phyloP scores from a whole-genome alignment of 1,139 yeast species.

The Kodamaea fungicola region DNA sequence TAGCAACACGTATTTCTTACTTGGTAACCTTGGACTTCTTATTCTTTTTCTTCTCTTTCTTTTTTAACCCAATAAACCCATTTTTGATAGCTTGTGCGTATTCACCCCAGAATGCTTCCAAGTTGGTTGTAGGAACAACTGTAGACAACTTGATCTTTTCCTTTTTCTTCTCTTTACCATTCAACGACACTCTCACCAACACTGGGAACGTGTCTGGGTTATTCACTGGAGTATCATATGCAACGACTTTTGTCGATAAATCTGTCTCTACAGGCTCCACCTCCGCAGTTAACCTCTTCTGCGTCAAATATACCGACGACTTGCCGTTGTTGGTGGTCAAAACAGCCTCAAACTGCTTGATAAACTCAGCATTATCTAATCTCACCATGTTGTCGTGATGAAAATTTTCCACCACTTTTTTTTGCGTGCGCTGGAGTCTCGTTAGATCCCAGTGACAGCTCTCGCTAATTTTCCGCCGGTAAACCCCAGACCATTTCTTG shows the following conservation, averaged over 20 bases:
- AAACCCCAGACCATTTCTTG: too few relatives aligned
- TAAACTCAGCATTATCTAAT: constrained; percentile 37
- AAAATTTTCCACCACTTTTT: constrained; percentile 1
- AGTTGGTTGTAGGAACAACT: constrained; percentile 51
- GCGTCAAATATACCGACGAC: constrained; percentile 42
- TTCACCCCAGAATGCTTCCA: constrained; percentile 68
- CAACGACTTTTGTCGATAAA: constrained; percentile 37
- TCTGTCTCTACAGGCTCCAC: constrained; percentile 17
- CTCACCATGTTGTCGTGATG: constrained; percentile 26
- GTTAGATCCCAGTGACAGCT: too few relatives aligned
- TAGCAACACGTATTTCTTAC: constrained; percentile 4
- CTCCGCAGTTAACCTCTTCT: constrained; percentile 35
- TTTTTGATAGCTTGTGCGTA: constrained; percentile 62
- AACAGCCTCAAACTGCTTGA: constrained; percentile 26
- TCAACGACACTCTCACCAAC: constrained; percentile 52
- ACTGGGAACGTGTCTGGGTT: constrained; percentile 39
- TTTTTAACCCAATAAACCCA: constrained; percentile 58
- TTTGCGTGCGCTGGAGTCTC: neutral
- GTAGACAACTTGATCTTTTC: constrained; percentile 60
- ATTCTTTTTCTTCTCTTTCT: constrained; percentile 62
- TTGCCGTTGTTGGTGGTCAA: constrained; percentile 34
- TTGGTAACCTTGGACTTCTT: constrained; percentile 36
- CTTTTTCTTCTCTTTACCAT: constrained; percentile 40
- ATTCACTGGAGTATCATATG: constrained; percentile 7
- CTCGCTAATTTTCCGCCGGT: too few relatives aligned